Conservation (phyloP, 2,329 filamentous ascomycete genomes). For the Thermochaetoides dissita region DNA sequence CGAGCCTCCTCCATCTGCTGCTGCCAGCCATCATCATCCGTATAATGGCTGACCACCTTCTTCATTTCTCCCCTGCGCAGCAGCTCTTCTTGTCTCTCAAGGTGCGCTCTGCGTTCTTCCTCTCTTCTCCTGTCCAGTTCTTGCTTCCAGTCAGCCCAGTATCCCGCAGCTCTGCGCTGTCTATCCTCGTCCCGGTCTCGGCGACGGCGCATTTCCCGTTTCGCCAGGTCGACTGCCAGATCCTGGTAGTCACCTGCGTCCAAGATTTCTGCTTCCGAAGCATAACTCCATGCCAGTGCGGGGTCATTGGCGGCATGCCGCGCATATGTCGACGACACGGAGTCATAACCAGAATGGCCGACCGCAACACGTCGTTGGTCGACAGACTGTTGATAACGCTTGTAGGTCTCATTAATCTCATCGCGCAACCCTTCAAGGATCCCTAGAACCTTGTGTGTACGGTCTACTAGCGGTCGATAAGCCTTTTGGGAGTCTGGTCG, state of each 20-base stretch:
- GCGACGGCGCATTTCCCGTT: slow-evolving; percentile 55
- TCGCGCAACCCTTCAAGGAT: slow-evolving; percentile 70
- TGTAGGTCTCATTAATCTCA: slow-evolving; percentile 55
- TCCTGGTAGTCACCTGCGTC: slow-evolving; percentile 60
- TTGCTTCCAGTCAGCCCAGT: slow-evolving; percentile 29
- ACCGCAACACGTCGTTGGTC: no score
- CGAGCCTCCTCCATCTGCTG: slow-evolving; percentile 40
- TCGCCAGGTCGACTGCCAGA: slow-evolving; percentile 62
- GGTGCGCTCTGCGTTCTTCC: no score
- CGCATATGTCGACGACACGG: slow-evolving; percentile 24
- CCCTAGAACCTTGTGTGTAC: slow-evolving; percentile 44
- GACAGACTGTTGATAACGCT: slow-evolving; percentile 43
- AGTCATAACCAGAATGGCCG: neutral
- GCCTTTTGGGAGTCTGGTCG: slow-evolving; percentile 50
- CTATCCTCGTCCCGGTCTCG: slow-evolving; percentile 46
- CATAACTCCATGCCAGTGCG: slow-evolving; percentile 34
- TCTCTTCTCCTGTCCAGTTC: neutral
- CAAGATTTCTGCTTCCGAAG: slow-evolving; percentile 39
- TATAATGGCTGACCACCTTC: slow-evolving; percentile 1
- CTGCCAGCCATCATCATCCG: slow-evolving; percentile 32
- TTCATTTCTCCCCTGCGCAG: no score
- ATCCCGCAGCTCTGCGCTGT: slow-evolving; percentile 32
- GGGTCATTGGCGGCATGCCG: slow-evolving; percentile 44
- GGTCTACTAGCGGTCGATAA: slow-evolving; percentile 37
- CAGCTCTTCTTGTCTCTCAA: no score